Base-by-base conservation (phyloP, 192 early-diverging fungal genomes). In the Funneliformis geosporum region DNA sequence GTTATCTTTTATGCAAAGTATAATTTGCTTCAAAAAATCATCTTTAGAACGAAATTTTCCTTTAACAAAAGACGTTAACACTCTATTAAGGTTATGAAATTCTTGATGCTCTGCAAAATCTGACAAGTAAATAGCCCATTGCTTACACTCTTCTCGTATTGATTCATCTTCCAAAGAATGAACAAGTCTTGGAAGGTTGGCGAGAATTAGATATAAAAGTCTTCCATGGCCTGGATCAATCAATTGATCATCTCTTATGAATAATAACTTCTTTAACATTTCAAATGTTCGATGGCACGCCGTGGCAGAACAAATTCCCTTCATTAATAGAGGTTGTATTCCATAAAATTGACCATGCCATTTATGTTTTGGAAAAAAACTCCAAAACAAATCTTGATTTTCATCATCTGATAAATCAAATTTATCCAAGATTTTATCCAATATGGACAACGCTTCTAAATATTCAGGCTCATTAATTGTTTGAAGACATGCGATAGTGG, bases 391-490 rank as follows among this genome's bases (percentile, higher is more conserved):
- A 46, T 87, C 85, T 9, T 84, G 81, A 16, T 84, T 83, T 12
- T 70, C 73, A 14, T 42, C 47, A 69, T 88, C 88, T 70, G 79
- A 84, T 21, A 94, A 60, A 83, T 93, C 87, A 60, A 92, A 64
- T 50, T 93, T 90, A 16, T 80, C 75, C 21, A 93, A 75, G 5
- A 95, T 83, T 67, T 89, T 89, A 59, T 88, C 85, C 10, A 96
- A 76, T n/a, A 96, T 79, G 71, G 83, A 72, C 16, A 95, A 83
- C 4, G 89, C 94, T 65, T 95, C 90, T 23, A 87, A 25, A 78
- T 89, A 95, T 80, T 96, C 95, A 79, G 89, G 91, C 59, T 95
- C 93, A 79, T 94, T 88, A 1, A 91, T 89, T 5, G 89, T 92
- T 60, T 91, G 86, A 25, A 96, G 73, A 59, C 90, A 90, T 5